Percentiles rank a stretch among this genome's conserved stretches.
phyloP scores from a whole-genome alignment of 208 protist genomes.

The Leishmania braziliensis region DNA sequence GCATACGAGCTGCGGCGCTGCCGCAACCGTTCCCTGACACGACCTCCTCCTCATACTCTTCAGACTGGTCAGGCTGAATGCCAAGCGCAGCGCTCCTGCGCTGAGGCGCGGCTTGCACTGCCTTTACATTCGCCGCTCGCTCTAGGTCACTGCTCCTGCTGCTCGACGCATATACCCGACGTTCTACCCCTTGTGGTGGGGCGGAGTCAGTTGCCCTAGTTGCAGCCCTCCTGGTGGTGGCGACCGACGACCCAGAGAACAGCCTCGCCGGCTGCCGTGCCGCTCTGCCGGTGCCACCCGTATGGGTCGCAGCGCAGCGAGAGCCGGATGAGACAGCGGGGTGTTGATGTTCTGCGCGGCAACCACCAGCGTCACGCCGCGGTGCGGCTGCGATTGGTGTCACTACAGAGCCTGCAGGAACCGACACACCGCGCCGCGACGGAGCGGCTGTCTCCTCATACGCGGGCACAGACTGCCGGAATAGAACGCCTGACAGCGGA shows the following conservation, averaged over 20 bases:
- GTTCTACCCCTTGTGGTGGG: not conserved
- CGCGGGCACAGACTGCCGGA: not conserved
- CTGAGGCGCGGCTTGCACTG: not conserved
- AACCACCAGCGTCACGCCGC: not conserved
- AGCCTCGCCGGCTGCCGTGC: not conserved
- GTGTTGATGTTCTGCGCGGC: not conserved
- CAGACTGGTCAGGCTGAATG: not conserved
- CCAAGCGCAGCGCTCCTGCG: not conserved
- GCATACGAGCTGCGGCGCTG: slow-evolving; percentile 2
- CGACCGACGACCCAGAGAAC: not conserved
- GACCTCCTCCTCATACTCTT: not conserved
- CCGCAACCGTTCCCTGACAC: not conserved
- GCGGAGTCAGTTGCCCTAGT: not conserved
- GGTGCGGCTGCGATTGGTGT: not conserved
- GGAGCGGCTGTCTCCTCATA: not conserved
- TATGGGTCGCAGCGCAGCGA: not conserved
- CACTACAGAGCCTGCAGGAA: slow-evolving; percentile 1
- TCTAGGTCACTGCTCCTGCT: not conserved
- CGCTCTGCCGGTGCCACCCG: not conserved
- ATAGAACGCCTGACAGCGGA: not conserved
- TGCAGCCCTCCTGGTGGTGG: not conserved
- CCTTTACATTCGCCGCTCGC: not conserved
- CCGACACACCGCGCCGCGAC: not conserved
- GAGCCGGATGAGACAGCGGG: slow-evolving; percentile 1
- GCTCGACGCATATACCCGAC: slow-evolving; percentile 5